Evolutionary conservation across 768 basidiomycete genomes (phyloP), one percentile per base, ranked within the genome.

Genomic region (Tubosaeta brunneosetosa): DNA sequence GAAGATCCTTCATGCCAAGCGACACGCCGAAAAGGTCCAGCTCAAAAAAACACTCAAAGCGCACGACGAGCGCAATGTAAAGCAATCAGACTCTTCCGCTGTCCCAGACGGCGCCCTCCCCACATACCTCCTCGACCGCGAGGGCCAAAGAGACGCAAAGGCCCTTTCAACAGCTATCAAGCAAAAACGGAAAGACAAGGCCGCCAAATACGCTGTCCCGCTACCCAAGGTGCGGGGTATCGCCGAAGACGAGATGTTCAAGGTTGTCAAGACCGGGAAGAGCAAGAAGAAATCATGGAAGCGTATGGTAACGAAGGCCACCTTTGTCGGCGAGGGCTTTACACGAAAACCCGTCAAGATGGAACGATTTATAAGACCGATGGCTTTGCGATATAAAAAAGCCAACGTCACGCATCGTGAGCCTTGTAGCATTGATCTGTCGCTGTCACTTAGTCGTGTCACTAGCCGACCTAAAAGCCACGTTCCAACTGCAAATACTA

Each of bases 171-270:
- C 86, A 25, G 95, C 97, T 17, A 86, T 99, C 77, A 99, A 99
- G 75, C 93, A 99, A 73, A 92, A 93, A 68, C 84, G 97, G 65
- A 99, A 98, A 71, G 97, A 99, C 76, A 94, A 95, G 76, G 97
- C 95, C 2, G 95, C 95, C 16, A 97, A 97, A 72, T 99, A 91
- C 73, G 84, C 94, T 16, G 97, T 99, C 2, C 97, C 97, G 5
- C 68, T 99, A 55, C 97, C 97, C 45, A 95, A 93, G 73, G 97
- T 99, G 48, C 77, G 95, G 53, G 97, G 97, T 17, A 97, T 99
- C 61, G 94, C 95, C 14, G 97, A 99, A 71, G 97, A 98, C 63
- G 97, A 99, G 78, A 97, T 94, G 89, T 99, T 99, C 80, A 97
- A 94, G 77, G 97, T 99, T 29, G 77, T 99, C 79, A 91, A 93